These are phyloP conservation scores for Auxenochlorella protothecoides DNA, from an alignment of 139 green algal species.

Conservation along the genomic window DNA sequence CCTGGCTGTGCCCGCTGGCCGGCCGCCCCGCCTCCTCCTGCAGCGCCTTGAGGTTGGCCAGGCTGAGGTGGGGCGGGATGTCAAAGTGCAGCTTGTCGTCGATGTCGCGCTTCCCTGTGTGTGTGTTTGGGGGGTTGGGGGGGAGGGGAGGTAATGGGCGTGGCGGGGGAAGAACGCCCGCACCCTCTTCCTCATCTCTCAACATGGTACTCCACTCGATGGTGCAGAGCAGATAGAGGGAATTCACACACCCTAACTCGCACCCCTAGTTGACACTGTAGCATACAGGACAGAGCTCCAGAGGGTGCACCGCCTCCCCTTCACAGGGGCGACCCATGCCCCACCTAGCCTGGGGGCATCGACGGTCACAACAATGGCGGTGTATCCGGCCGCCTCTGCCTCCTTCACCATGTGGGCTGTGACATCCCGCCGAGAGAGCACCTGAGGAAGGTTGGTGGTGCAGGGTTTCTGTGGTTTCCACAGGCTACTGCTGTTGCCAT, in stretches of 20 bases:
- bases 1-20: conserved; percentile 1
- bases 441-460: conserved; percentile 1
- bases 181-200: no score
- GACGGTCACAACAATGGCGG: conserved; percentile 77
- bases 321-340: not conserved
- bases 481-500: no score
- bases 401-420: conserved; percentile 44
- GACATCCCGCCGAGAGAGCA: conserved; percentile 49
- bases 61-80: conserved; percentile 36
- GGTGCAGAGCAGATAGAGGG: no score
- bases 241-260: no score
- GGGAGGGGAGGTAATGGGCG: no score
- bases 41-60: conserved; percentile 37
- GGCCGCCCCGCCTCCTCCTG: not conserved
- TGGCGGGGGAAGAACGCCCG: no score
- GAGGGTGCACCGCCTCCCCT: no score
- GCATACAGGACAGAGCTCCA: no score
- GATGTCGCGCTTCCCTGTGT: conserved; percentile 43
- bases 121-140: no score
- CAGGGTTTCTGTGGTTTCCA: not conserved
- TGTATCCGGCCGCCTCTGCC: conserved; percentile 57
- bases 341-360: conserved; percentile 64
- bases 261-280: no score
- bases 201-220: no score
- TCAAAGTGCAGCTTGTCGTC: conserved; percentile 58